Conservation (phyloP, 495 filamentous ascomycete genomes). For the Rostrohypoxylon terebratum region DNA sequence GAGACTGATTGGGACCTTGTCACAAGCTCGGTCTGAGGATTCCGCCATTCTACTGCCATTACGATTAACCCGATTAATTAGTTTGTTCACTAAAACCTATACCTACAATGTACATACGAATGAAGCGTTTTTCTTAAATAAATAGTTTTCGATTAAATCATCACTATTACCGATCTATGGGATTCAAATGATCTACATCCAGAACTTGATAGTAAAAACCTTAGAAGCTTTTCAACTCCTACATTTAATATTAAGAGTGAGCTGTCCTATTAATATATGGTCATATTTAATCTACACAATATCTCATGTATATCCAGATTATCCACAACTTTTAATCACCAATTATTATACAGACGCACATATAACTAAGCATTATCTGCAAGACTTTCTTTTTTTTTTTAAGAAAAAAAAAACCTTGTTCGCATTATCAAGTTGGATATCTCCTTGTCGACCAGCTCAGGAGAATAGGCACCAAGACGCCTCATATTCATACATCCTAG, state of each 20-base stretch:
- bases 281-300: not conserved
- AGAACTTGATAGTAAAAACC: not conserved
- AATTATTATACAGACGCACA: not conserved
- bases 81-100: conserved; percentile 20
- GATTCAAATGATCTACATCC: not conserved
- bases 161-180: not conserved
- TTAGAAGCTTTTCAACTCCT: no score
- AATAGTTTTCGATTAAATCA: not conserved
- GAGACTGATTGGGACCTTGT: conserved; percentile 26
- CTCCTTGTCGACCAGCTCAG: conserved; percentile 13
- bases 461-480: conserved; percentile 16
- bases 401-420: not conserved
- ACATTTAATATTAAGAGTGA: not conserved
- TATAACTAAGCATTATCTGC: conserved; percentile 9
- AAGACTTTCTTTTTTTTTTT: conserved; percentile 17
- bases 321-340: not conserved
- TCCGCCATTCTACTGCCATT: conserved; percentile 24
- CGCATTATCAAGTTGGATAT: conserved; percentile 12
- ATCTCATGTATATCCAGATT: not conserved
- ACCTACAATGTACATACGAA: conserved; percentile 8
- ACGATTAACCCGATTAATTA: conserved; percentile 20
- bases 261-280: not conserved
- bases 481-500: not conserved
- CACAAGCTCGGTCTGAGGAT: conserved; percentile 25
- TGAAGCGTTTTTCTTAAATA: not conserved